phyloP scores from a whole-genome alignment of 2,329 filamentous ascomycete genomes.

The Tolypocladium inflatum region DNA sequence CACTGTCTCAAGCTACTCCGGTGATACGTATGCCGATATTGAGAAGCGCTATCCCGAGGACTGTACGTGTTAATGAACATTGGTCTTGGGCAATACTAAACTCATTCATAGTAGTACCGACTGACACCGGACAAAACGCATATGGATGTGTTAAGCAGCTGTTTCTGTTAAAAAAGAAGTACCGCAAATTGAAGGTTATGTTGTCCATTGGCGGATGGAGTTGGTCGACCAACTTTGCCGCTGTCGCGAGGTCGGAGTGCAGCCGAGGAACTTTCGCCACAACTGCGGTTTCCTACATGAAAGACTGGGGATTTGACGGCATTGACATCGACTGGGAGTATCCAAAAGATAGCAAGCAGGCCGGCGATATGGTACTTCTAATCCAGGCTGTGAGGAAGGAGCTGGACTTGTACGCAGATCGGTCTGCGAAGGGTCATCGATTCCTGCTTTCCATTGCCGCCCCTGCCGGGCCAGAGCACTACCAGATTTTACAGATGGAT shows the following conservation, averaged over 20 bases:
- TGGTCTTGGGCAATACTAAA: neutral
- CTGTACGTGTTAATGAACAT: slow-evolving; percentile 24
- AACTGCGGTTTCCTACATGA: slow-evolving; percentile 57
- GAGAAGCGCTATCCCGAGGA: slow-evolving; percentile 63
- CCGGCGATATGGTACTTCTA: slow-evolving; percentile 29
- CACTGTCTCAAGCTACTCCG: slow-evolving; percentile 35
- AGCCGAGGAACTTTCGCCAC: slow-evolving; percentile 58
- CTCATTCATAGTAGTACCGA: slow-evolving; percentile 19
- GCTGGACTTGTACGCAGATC: slow-evolving; percentile 34
- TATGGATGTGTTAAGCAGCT: slow-evolving; percentile 75
- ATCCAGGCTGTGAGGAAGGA: slow-evolving; percentile 29
- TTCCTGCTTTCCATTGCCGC: slow-evolving; percentile 42
- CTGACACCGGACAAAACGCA: slow-evolving; percentile 55
- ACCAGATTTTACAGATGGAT: slow-evolving; percentile 34
- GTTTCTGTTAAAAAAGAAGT: slow-evolving; percentile 62
- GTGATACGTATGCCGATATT: slow-evolving; percentile 56
- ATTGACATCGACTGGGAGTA: slow-evolving; percentile 32
- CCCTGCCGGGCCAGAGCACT: slow-evolving; percentile 37
- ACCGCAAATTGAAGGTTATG: slow-evolving; percentile 69
- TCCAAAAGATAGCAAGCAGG: slow-evolving; percentile 23
- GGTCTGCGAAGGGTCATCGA: slow-evolving; percentile 29
- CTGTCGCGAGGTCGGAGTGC: slow-evolving; percentile 49
- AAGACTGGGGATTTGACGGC: slow-evolving; percentile 57
- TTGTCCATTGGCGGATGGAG: slow-evolving; percentile 79
- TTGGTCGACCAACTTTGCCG: slow-evolving; percentile 64